Evolutionary conservation across 371 early-diverging fungal species (phyloP), one percentile per base, ranked within the genome.

Genomic region (Rhizomucor pusillus): DNA sequence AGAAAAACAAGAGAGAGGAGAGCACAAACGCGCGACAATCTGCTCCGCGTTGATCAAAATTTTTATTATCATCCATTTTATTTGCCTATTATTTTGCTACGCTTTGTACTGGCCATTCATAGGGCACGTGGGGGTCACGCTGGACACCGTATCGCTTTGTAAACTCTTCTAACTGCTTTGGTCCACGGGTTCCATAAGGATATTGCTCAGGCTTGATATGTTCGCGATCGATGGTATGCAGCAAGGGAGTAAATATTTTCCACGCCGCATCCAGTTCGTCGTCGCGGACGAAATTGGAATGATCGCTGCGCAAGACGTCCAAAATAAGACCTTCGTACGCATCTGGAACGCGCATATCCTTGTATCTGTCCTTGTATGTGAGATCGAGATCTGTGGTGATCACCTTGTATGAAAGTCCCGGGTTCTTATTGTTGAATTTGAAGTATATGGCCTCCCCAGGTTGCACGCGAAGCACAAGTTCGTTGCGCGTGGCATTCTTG

Each of bases 361-460:
- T 77, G 78, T 92, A 98, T 43, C 96, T 87, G 40, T 81, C 77
- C 39, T 85, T 76, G 77, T 98, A 98, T 5, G 93, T 84, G 52
- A 98, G 75, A 62, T 98, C 95, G 11, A 98, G 77, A 67, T 97
- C 97, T 1, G 93, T 88, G 53, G 92, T 88, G 47, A 88, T 79
- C 20, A 85, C 77, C 46, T 79, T 63, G 61, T 80, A 71, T 3
- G 81, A 77, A 33, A 91, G 75, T 13, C 91, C 94, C 19, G 92
- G 98, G 47, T 88, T 83, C 77, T 98, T 98, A 85, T 91, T 94
- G 63, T 89, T 91, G 62, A 96, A 85, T 73, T 98, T 98, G 78
- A 97, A 86, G 70, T 98, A 98, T n/a, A 98, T 89, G 1, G 97
- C 92, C 71, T 98, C 97, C 36, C 87, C 79, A 7, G 99, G 99